Evolutionary conservation across 1,284 basidiomycete genomes (phyloP).

Genomic region (Malassezia slooffiae): DNA sequence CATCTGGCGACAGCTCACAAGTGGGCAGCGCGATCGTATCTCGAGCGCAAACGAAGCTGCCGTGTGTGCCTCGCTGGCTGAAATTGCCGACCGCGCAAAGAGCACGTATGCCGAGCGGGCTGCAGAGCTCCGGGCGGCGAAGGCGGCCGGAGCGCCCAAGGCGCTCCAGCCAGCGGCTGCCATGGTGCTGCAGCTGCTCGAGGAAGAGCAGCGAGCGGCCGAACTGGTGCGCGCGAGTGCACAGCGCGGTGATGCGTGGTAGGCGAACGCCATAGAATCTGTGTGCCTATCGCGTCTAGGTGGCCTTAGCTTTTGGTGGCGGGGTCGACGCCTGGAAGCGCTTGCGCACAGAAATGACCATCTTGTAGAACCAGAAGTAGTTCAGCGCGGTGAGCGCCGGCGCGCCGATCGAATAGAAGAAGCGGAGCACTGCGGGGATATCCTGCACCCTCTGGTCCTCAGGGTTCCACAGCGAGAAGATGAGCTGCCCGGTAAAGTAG

Average conservation of each 20-base stretch:
- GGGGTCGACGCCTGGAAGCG: constrained; percentile 22
- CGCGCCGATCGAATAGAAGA: constrained; percentile 33
- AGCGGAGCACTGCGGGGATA: constrained; percentile 15
- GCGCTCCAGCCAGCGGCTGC: constrained; percentile 9
- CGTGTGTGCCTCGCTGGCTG: too few relatives aligned
- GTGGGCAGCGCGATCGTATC: constrained; percentile 1
- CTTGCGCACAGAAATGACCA: constrained; percentile 46
- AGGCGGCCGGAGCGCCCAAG: neutral
- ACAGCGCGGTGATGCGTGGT: constrained; percentile 20
- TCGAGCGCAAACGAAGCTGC: constrained; percentile 4
- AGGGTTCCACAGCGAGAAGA: constrained; percentile 13
- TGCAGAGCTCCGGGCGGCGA: too few relatives aligned
- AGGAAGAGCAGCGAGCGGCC: constrained; percentile 20
- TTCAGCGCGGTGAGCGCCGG: constrained; percentile 38
- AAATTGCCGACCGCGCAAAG: too few relatives aligned
- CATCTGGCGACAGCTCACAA: constrained; percentile 17
- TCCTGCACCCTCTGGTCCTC: neutral
- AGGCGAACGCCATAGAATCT: neutral
- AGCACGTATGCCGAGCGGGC: too few relatives aligned
- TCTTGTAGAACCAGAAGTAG: constrained; percentile 47
- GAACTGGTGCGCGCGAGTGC: constrained; percentile 14
- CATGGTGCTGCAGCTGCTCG: constrained; percentile 19
- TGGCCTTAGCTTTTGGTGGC: neutral
- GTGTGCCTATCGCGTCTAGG: too few relatives aligned
- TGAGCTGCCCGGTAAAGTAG: constrained; percentile 18